Percentiles rank a stretch among this genome's conserved stretches.
Conservation (phyloP, 176 grass and related monocot genomes). For the Alopecurus myosuroides region DNA sequence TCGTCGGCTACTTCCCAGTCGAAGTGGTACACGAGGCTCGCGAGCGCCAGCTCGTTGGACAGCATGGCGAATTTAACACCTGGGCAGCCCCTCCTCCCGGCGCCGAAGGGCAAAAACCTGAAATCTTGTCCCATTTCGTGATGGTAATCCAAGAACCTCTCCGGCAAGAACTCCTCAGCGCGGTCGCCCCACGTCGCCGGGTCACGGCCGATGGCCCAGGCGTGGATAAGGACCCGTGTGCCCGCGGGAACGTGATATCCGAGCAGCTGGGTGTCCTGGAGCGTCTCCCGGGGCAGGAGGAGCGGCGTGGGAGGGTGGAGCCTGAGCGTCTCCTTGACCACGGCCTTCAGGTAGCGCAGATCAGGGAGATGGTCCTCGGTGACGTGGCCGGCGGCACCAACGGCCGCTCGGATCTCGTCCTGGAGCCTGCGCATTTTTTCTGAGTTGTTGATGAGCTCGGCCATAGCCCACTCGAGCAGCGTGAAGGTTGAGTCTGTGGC, state of each 20-base stretch:
- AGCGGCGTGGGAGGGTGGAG: not conserved
- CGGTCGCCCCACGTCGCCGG: slow-evolving; percentile 4
- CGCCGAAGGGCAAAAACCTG: not conserved
- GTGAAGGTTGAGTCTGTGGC: slow-evolving; percentile 7
- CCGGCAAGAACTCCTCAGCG: not conserved
- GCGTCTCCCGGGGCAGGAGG: not conserved
- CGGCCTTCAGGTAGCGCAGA: not conserved
- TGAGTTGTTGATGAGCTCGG: slow-evolving; percentile 33
- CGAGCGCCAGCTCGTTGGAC: not conserved
- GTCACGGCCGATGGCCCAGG: not conserved
- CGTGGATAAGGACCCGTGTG: not conserved
- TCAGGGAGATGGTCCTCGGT: not conserved
- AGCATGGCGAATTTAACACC: slow-evolving; percentile 13
- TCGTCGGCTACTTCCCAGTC: slow-evolving; percentile 15
- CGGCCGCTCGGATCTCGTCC: slow-evolving; percentile 29
- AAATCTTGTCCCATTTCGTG: not conserved
- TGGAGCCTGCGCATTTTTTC: slow-evolving; percentile 36
- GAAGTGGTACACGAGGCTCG: slow-evolving; percentile 6
- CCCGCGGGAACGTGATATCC: not conserved
- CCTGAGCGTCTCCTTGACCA: not conserved
- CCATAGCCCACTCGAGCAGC: slow-evolving; percentile 31
- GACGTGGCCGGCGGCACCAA: not conserved
- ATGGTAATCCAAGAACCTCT: not conserved
- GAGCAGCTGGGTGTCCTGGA: not conserved
- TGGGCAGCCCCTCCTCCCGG: slow-evolving; percentile 12